Base-by-base conservation (phyloP, 148 eudicot genomes). In the Talinum fruticosum region DNA sequence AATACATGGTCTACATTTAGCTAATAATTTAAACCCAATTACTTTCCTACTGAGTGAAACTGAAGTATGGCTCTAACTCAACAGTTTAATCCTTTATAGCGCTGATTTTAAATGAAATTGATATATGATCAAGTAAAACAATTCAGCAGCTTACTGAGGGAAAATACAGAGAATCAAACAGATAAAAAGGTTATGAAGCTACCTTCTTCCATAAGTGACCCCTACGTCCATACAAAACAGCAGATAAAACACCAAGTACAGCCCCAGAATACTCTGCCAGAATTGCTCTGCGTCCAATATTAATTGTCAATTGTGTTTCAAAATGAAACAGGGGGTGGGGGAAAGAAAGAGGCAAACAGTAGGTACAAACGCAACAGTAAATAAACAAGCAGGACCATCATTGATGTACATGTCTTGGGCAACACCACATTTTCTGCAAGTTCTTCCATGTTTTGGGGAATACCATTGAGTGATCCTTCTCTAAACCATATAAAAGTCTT, bases 231-330 rank as follows among this genome's bases (percentile, higher is more conserved):
- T 92, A 92, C 72, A 95, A 68, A 51, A 87, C 93, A 33, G 88
- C 96, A 66, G 99, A 95, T 71, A 95, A 70, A 28, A 95, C 99
- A 85, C 98, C 98, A 75, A 95, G 99, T 69, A 95, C 89, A 79
- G 99, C 99, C 80, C 99, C 99, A 53, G 99, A 91, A 79, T 96
- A 96, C 73, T 96, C 99, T 49, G 90, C 96, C 86, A 96, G 84
- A 79, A 96, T 86, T 71, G 93, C 97, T 87, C 99, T 95, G 87
- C 71, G 57, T 51, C 72, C 82, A 75, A 61, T n/a, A 80, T 23
- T 74, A 33, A 37, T 19, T 67, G 71, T 83, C 47, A 75, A 49
- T 47, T 57, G 53, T 36, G 26, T 65, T 66, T 75, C 75, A 49
- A 18, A 59, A 61, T 47, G 47, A 34, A 24, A 74, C 51, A 78